Percentiles rank a stretch among this genome's conserved stretches.
Evolutionary conservation across 73 alveolate species (phyloP).

Genomic region (Paramecium bursaria): DNA sequence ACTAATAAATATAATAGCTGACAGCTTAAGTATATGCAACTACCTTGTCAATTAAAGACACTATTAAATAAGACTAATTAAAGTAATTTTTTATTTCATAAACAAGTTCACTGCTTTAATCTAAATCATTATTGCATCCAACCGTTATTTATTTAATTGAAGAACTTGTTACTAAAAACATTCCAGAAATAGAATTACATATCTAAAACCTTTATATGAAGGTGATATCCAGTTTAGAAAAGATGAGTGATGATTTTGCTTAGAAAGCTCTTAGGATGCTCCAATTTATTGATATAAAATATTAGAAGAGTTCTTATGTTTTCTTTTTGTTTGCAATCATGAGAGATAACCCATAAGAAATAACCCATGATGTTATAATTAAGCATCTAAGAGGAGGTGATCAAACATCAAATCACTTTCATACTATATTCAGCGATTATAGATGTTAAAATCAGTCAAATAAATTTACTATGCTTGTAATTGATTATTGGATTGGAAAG

Average conservation of each 20-base stretch:
- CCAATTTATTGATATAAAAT: conserved; percentile 1
- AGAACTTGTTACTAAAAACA: conserved; percentile 9
- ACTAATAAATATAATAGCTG: conserved; percentile 5
- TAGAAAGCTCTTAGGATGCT: not conserved
- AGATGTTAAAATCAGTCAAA: conserved; percentile 5
- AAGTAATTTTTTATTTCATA: conserved; percentile 6
- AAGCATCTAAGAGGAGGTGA: conserved; percentile 27
- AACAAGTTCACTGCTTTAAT: no score
- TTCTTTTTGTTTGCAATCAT: conserved; percentile 33
- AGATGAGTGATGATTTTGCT: not conserved
- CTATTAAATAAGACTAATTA: not conserved
- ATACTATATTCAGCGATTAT: conserved; percentile 17
- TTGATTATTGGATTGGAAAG: not conserved
- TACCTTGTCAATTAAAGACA: conserved; percentile 23
- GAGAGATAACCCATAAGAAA: conserved; percentile 3
- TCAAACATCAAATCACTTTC: not conserved
- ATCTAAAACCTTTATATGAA: conserved; percentile 19
- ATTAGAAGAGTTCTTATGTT: conserved; percentile 14
- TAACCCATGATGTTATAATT: not conserved
- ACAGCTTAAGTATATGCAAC: conserved; percentile 30
- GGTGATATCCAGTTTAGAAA: not conserved
- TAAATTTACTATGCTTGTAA: not conserved
- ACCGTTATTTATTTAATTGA: not conserved
- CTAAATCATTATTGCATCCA: not conserved
- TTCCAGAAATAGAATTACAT: conserved; percentile 5